These are phyloP conservation scores for Penicillium paxilli DNA, from an alignment of 495 filamentous ascomycete genomes.

Conservation along the genomic window DNA sequence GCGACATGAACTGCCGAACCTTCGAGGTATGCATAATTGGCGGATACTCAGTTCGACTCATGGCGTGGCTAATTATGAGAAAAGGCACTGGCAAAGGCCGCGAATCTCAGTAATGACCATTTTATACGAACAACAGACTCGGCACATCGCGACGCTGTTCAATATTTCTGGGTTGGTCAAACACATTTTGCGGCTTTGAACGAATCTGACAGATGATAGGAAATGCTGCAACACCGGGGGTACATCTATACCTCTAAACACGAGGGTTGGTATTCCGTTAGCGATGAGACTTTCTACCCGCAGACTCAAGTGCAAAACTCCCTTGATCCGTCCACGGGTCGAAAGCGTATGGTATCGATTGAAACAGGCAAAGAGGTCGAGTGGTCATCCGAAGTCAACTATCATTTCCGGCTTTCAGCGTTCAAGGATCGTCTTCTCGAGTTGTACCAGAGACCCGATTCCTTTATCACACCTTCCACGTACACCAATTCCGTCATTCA, in stretches of 20 bases:
- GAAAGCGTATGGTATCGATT: constrained; percentile 75
- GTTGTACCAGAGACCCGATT: constrained; percentile 71
- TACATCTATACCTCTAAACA: constrained; percentile 86
- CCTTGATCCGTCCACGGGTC: constrained; percentile 76
- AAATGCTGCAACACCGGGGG: constrained; percentile 68
- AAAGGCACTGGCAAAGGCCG: constrained; percentile 64
- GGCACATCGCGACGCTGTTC: constrained; percentile 80
- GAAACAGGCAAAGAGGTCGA: constrained; percentile 93
- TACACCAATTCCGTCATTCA: constrained; percentile 69
- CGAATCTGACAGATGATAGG: constrained; percentile 33
- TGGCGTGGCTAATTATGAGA: background rate
- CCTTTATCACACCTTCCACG: constrained; percentile 65
- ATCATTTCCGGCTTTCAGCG: constrained; percentile 88
- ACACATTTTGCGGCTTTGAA: background rate
- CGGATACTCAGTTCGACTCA: background rate
- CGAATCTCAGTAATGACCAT: constrained; percentile 70
- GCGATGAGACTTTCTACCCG: constrained; percentile 95
- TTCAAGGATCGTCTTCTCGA: constrained; percentile 73
- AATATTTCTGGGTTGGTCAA: constrained; percentile 77
- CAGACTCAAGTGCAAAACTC: constrained; percentile 68
- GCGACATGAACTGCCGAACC: constrained; percentile 54
- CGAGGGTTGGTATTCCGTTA: constrained; percentile 94
- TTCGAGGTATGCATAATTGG: constrained; percentile 39
- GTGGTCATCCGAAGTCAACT: constrained; percentile 92
- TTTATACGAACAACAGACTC: constrained; percentile 90